phyloP scores from a whole-genome alignment of 2,329 filamentous ascomycete genomes.

The Nectriaceae sp. region DNA sequence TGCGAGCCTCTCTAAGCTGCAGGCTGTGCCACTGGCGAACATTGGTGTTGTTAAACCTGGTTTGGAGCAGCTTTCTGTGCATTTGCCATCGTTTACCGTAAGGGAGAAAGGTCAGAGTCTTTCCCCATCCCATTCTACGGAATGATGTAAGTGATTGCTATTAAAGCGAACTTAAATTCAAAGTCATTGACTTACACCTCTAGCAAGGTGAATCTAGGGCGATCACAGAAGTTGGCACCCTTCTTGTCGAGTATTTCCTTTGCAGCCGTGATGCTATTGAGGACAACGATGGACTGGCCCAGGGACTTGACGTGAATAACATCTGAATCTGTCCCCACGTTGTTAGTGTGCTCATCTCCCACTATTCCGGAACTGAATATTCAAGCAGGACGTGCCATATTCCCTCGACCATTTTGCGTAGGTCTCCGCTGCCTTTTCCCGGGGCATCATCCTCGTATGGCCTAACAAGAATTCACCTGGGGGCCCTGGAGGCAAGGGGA shows the following conservation, averaged over 20 bases:
- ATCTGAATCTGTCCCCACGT: slow-evolving; percentile 30
- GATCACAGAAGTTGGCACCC: slow-evolving; percentile 45
- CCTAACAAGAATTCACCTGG: slow-evolving; percentile 31
- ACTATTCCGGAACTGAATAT: too few species aligned
- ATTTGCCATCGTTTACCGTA: slow-evolving; percentile 43
- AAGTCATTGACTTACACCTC: slow-evolving; percentile 30
- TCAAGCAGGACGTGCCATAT: slow-evolving; percentile 29
- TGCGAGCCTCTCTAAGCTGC: slow-evolving; percentile 24
- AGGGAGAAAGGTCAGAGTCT: slow-evolving; percentile 47
- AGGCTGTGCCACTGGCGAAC: slow-evolving; percentile 29
- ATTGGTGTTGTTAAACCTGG: slow-evolving; percentile 41
- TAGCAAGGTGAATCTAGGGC: slow-evolving; percentile 44
- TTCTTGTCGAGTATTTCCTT: slow-evolving; percentile 45
- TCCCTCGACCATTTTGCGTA: slow-evolving; percentile 30
- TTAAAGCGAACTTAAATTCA: too few species aligned
- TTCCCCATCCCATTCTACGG: slow-evolving; percentile 45
- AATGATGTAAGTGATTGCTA: not conserved
- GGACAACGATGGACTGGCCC: slow-evolving; percentile 32
- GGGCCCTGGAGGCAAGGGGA: slow-evolving; percentile 29
- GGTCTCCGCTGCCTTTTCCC: slow-evolving; percentile 26
- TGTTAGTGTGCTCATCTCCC: too few species aligned
- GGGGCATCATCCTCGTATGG: slow-evolving; percentile 29
- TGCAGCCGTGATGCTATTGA: slow-evolving; percentile 34
- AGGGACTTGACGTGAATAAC: slow-evolving; percentile 33
- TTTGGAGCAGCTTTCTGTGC: slow-evolving; percentile 46